Conservation (phyloP, 202 grass and related monocot genomes). For the Zoysia matrella region DNA sequence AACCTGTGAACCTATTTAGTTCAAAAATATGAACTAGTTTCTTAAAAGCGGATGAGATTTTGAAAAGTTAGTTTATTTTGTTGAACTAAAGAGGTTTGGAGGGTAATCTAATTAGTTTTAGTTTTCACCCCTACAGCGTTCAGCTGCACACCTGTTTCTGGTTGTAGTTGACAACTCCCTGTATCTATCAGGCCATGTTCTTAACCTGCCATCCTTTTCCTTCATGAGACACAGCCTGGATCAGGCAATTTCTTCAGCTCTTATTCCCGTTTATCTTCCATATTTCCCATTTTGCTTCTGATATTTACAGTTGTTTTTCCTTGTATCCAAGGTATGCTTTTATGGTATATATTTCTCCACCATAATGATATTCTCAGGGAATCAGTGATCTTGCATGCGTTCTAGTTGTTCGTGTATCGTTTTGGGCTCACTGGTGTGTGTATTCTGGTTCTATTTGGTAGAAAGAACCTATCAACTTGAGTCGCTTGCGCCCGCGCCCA, state of each 20-base stretch:
- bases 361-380: neutral
- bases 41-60: too few relatives aligned
- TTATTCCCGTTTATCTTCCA: constrained; percentile 29
- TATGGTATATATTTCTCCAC: constrained; percentile 12
- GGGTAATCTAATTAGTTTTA: too few relatives aligned
- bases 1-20: too few relatives aligned
- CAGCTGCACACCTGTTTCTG: too few relatives aligned
- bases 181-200: constrained; percentile 9
- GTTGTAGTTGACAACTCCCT: neutral
- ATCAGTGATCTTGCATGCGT: constrained; percentile 3
- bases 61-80: too few relatives aligned
- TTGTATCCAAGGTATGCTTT: constrained; percentile 37
- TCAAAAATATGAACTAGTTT: too few relatives aligned
- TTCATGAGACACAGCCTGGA: constrained; percentile 30
- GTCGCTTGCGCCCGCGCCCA: neutral
- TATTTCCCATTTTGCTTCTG: constrained; percentile 25
- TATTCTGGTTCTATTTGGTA: neutral
- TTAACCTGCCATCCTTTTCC: constrained; percentile 11
- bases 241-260: constrained; percentile 9
- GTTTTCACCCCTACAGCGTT: too few relatives aligned
- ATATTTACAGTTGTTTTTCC: constrained; percentile 30
- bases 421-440: neutral
- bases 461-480: neutral
- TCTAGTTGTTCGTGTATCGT: constrained; percentile 1
- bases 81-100: too few relatives aligned